Conservation (phyloP, 2,329 filamentous ascomycete species). For the Colletotrichum somersetense region DNA sequence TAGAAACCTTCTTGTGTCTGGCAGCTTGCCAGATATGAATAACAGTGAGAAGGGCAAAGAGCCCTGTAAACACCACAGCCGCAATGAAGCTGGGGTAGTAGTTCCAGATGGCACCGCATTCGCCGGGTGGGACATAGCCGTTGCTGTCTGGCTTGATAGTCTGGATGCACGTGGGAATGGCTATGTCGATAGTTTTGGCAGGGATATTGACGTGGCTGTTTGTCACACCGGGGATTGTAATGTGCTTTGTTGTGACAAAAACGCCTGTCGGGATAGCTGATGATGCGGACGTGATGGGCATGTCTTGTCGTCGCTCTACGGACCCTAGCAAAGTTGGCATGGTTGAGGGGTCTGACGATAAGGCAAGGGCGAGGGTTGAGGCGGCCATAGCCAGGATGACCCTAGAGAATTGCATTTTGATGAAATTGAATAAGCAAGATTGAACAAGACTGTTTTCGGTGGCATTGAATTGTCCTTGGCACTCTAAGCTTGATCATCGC, state of each 20-base stretch:
- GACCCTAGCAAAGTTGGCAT: constrained; percentile 4
- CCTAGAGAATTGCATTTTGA: constrained; percentile 8
- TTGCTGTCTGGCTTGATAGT: constrained; percentile 51
- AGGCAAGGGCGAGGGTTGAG: neutral
- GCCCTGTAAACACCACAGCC: constrained; percentile 46
- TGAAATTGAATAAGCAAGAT: neutral
- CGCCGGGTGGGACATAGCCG: constrained; percentile 50
- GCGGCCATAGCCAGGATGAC: constrained; percentile 4
- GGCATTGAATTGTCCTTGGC: neutral
- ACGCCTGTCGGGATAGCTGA: constrained; percentile 12
- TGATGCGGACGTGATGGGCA: neutral
- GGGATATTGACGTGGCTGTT: constrained; percentile 47
- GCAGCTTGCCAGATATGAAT: constrained; percentile 44
- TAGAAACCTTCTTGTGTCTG: constrained; percentile 45
- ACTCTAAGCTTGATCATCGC: neutral
- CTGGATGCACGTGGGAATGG: constrained; percentile 53
- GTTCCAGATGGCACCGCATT: constrained; percentile 49
- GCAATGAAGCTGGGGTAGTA: constrained; percentile 52
- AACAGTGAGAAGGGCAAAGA: constrained; percentile 46
- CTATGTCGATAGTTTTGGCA: constrained; percentile 49
- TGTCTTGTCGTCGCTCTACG: neutral
- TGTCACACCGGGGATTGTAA: constrained; percentile 48
- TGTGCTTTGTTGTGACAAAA: constrained; percentile 49
- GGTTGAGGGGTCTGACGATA: constrained; percentile 16
- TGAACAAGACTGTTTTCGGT: neutral